A percentile compares a stretch with the other conserved stretches of the same genome.
Conservation (phyloP, 1,284 basidiomycete genomes). For the Exsudoporus floridanus region DNA sequence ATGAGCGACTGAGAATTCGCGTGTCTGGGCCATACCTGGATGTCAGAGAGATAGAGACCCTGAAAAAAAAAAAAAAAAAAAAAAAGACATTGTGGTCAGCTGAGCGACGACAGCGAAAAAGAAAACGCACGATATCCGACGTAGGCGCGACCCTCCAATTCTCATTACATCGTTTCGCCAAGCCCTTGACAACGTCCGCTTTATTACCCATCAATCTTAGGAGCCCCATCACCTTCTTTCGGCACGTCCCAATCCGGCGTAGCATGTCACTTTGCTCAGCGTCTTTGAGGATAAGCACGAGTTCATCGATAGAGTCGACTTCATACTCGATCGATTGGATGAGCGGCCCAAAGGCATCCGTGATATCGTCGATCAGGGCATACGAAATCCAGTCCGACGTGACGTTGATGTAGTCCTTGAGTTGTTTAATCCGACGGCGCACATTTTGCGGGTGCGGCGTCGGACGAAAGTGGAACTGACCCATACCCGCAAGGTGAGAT, state of each 20-base stretch:
- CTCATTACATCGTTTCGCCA: constrained; percentile 98
- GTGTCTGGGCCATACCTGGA: constrained; percentile 50
- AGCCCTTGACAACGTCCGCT: constrained; percentile 98
- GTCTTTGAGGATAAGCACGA: constrained; percentile 92
- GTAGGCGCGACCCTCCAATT: constrained; percentile 99
- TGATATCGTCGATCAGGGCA: constrained; percentile 99
- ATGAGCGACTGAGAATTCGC: not conserved
- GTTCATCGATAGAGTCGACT: constrained; percentile 98
- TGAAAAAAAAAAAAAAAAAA: constrained; percentile 25
- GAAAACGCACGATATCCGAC: constrained; percentile 82
- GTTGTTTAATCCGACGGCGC: constrained; percentile 95
- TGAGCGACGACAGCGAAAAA: constrained; percentile 11
- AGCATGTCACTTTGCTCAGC: constrained; percentile 65
- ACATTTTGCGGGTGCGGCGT: constrained; percentile 99
- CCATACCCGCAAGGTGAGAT: not conserved
- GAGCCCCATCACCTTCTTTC: constrained; percentile 99
- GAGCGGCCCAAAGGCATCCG: constrained; percentile 97
- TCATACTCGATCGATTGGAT: constrained; percentile 99
- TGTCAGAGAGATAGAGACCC: constrained; percentile 94
- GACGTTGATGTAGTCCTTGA: constrained; percentile 98
- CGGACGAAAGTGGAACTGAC: constrained; percentile 95
- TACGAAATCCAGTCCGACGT: constrained; percentile 99
- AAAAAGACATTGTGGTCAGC: not conserved
- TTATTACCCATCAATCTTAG: constrained; percentile 98
- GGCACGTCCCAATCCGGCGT: constrained; percentile 90